Evolutionary conservation across 768 basidiomycete species (phyloP), one percentile per base, ranked within the genome.

Genomic region (Lepiota brunneoincarnata): DNA sequence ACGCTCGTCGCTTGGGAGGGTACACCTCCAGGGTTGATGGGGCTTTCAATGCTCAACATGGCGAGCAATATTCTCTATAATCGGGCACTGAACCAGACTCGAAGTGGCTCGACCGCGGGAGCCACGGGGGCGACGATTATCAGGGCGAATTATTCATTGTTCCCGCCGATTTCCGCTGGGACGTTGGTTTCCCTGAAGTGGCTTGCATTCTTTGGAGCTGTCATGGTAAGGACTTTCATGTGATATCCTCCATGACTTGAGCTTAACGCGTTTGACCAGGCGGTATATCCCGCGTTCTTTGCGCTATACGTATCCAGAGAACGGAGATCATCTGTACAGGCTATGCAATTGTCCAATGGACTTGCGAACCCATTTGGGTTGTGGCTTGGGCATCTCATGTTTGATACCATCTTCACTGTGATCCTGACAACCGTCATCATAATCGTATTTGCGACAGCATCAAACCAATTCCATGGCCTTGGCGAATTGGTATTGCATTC

Each of bases 261-360:
- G 49, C n/a, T 56, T 35, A 10, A 18, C n/a, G 15, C n/a, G 39
- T 28, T 26, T 45, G 40, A 57, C 12, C 51, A 89, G 86, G 75
- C 86, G 10, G 83, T 89, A 1, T 91, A 80, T 62, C 87, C 90
- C n/a, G 89, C 89, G 2, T 92, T 92, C 71, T 90, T 83, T 59
- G 78, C 87, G 9, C 66, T 92, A 12, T 92, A 92, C 65, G 87
- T 89, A 3, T 83, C 87, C 0, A 77, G 76, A 56, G 90, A 92
- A 63, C 80, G 87, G 9, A 77, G 81, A 2, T 81, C 84, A 0
- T 81, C 83, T 2, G 86, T 91, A 0, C 87, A 91, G 64, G 86
- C 89, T 2, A 92, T 91, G 86, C 89, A 91, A 62, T 72, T 87
- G 34, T 87, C 86, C 34, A 89, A 91, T 64, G 89, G 89, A 1